Conservation (phyloP, 176 grass and related monocot genomes). For the Carex cristatella region DNA sequence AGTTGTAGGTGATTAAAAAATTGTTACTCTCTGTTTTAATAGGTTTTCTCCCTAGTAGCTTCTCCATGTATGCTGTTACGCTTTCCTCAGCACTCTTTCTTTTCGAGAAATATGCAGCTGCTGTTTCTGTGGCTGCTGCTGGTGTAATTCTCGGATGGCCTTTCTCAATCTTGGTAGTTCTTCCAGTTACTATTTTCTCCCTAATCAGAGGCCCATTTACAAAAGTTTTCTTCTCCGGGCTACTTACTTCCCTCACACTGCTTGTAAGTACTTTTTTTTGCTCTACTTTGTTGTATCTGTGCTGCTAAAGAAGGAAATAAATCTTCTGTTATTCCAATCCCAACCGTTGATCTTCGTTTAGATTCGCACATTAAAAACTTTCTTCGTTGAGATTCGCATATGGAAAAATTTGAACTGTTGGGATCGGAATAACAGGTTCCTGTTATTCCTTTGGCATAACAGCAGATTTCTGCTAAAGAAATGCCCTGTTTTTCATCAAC, state of each 20-base stretch:
- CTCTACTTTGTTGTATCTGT: background rate
- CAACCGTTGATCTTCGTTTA: no score
- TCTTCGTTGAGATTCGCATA: no score
- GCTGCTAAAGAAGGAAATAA: background rate
- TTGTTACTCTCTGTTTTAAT: slow-evolving; percentile 10
- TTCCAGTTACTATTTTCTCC: slow-evolving; percentile 73
- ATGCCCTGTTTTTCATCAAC: background rate
- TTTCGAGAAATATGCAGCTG: slow-evolving; percentile 67
- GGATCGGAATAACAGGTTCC: no score
- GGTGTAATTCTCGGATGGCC: slow-evolving; percentile 98
- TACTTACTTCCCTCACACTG: slow-evolving; percentile 59
- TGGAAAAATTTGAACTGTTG: no score
- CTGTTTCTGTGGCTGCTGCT: slow-evolving; percentile 69
- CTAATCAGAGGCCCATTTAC: slow-evolving; percentile 63
- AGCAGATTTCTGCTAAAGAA: no score
- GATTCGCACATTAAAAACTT: no score
- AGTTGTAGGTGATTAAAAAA: background rate
- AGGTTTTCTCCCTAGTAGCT: slow-evolving; percentile 99
- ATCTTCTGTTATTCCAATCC: no score
- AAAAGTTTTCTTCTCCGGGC: slow-evolving; percentile 76
- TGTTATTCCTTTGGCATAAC: no score
- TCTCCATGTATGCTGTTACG: slow-evolving; percentile 98
- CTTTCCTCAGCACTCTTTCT: slow-evolving; percentile 88
- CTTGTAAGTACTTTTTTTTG: slow-evolving; percentile 53
- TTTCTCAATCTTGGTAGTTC: slow-evolving; percentile 88